Conservation (phyloP, 2,329 filamentous ascomycete genomes). For the Cladorrhinum sp. region DNA sequence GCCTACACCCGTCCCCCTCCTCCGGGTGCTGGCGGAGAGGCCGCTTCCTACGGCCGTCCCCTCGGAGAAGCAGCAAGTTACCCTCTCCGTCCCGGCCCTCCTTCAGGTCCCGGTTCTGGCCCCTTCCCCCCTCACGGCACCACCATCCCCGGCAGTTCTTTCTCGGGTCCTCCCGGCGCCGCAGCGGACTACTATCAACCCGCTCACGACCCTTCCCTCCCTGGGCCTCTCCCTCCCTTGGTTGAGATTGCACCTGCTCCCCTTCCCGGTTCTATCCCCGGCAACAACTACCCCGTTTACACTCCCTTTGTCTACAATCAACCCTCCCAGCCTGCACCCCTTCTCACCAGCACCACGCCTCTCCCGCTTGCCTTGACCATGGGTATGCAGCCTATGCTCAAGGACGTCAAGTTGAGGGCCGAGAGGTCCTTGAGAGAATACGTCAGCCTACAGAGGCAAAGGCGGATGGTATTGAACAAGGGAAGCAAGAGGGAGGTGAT, state of each 20-base stretch:
- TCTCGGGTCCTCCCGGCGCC: neutral
- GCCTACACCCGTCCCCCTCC: conserved; percentile 6
- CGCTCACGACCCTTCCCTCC: neutral
- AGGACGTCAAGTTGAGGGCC: conserved; percentile 11
- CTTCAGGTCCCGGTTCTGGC: neutral
- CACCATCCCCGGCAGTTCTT: conserved; percentile 2
- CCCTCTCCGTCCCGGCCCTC: neutral
- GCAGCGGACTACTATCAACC: neutral
- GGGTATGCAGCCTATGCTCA: neutral
- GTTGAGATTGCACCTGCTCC: neutral
- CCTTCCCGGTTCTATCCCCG: neutral
- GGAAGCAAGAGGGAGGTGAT: conserved; percentile 32
- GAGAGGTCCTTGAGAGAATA: conserved; percentile 37
- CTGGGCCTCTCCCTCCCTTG: neutral
- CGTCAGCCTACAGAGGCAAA: conserved; percentile 33
- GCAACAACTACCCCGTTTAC: neutral
- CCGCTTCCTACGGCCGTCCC: conserved; percentile 2
- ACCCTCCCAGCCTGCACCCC: neutral
- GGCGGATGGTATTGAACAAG: conserved; percentile 15
- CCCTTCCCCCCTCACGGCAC: conserved; percentile 5
- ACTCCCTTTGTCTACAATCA: neutral
- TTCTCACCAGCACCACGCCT: neutral
- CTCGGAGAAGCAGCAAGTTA: neutral
- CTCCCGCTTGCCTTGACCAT: neutral
- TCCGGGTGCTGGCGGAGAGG: neutral